A percentile compares a stretch with the other conserved stretches of the same genome.
phyloP scores from a whole-genome alignment of 768 basidiomycete genomes.

The Suillus spraguei region DNA sequence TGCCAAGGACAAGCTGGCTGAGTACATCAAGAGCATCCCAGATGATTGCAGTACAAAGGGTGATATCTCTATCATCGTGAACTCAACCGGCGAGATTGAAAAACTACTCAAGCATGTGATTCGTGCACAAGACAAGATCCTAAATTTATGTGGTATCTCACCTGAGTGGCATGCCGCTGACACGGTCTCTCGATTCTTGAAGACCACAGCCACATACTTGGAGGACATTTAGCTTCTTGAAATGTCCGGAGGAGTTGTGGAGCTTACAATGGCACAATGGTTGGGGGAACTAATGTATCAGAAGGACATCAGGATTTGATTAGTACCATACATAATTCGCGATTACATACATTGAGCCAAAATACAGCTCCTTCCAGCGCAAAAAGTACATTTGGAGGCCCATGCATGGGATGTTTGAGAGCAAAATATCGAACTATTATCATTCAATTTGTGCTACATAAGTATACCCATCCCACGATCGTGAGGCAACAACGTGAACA shows the following conservation, averaged over 20 bases:
- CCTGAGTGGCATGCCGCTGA: neutral
- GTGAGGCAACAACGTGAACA: neutral
- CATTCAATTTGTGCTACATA: constrained; percentile 2
- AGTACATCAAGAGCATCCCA: neutral
- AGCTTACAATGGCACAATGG: neutral
- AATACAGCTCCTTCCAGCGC: too few relatives aligned
- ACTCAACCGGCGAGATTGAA: too few relatives aligned
- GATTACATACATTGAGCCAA: constrained; percentile 2
- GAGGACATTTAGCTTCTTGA: neutral
- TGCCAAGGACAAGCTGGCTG: neutral
- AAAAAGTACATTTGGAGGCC: neutral
- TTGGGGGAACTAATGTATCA: neutral
- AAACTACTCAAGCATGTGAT: too few relatives aligned
- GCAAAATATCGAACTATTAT: neutral
- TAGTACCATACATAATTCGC: neutral
- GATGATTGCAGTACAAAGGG: too few relatives aligned
- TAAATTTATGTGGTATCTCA: neutral
- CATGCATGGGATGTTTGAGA: neutral
- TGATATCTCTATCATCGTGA: too few relatives aligned
- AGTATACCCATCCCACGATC: constrained; percentile 2
- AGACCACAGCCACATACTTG: neutral
- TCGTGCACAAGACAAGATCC: neutral
- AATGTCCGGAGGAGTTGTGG: neutral
- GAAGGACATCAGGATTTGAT: neutral
- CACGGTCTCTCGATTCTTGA: neutral